A percentile compares a stretch with the other conserved stretches of the same genome.
Conservation (phyloP, 306 rosid species). For the Alnus glutinosa region DNA sequence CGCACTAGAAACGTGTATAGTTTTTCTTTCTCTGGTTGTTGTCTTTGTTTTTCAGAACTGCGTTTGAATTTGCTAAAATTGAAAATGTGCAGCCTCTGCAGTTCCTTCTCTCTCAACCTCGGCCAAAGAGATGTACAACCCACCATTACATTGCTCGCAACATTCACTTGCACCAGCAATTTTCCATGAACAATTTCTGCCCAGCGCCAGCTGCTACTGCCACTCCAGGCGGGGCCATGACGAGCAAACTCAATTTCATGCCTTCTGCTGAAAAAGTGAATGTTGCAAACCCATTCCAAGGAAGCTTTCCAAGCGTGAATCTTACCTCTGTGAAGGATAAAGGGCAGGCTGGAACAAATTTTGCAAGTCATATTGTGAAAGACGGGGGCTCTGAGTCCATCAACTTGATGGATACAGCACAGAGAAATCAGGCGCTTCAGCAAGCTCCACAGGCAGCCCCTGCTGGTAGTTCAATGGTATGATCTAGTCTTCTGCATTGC, state of each 20-base stretch:
- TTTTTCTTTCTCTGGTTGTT: background rate
- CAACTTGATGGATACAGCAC: constrained; percentile 34
- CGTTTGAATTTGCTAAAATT: constrained; percentile 6
- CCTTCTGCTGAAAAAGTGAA: constrained; percentile 35
- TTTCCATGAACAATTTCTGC: constrained; percentile 28
- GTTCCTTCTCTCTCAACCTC: constrained; percentile 40
- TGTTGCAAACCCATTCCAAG: constrained; percentile 34
- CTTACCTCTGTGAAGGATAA: constrained; percentile 29
- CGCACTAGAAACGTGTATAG: background rate
- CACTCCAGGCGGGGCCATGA: constrained; percentile 43
- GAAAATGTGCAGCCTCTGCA: constrained; percentile 45
- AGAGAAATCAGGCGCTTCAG: constrained; percentile 41
- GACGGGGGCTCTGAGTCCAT: constrained; percentile 35
- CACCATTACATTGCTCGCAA: constrained; percentile 69
- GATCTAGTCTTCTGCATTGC: constrained; percentile 12
- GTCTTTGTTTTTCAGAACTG: background rate
- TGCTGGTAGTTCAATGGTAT: constrained; percentile 49
- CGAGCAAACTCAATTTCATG: constrained; percentile 28
- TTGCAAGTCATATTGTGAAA: constrained; percentile 29
- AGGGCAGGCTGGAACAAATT: constrained; percentile 28
- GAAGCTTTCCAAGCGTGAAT: constrained; percentile 33
- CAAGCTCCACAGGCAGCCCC: constrained; percentile 44
- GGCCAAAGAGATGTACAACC: constrained; percentile 57
- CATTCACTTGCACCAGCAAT: constrained; percentile 57
- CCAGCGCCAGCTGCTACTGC: constrained; percentile 39